Conservation (phyloP, 2,329 filamentous ascomycete genomes). For the Penicillium sp. region DNA sequence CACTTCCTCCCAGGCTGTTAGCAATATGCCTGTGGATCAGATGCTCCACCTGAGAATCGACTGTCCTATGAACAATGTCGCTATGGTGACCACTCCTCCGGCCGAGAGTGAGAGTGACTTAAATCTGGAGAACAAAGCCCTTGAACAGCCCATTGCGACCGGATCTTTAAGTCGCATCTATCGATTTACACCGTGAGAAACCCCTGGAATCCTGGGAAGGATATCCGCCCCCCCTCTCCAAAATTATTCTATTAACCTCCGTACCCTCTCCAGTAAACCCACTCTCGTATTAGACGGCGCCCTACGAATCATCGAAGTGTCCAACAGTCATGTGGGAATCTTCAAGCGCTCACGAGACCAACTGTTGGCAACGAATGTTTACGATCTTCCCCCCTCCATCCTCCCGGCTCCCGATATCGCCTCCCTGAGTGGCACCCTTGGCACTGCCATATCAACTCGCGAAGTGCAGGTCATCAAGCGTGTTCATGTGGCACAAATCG, state of each 20-base stretch:
- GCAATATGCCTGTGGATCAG: conserved; percentile 17
- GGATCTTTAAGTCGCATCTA: conserved; percentile 3
- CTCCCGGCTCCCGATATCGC: conserved; percentile 38
- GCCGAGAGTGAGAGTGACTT: conserved; percentile 15
- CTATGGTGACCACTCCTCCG: conserved; percentile 26
- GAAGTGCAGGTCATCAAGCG: conserved; percentile 36
- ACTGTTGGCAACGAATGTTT: conserved; percentile 38
- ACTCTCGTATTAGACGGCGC: conserved; percentile 40
- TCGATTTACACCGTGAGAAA: conserved; percentile 7
- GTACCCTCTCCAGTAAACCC: conserved; percentile 19
- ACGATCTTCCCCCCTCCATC: conserved; percentile 38
- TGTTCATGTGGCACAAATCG: conserved; percentile 20
- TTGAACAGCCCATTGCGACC: neutral
- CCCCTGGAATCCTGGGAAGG: neutral
- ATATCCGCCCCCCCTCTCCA: neutral
- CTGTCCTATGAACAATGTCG: conserved; percentile 18
- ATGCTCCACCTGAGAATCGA: conserved; percentile 26
- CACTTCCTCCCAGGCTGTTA: neutral
- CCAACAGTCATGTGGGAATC: conserved; percentile 42
- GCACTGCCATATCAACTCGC: conserved; percentile 37
- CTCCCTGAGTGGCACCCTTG: conserved; percentile 38
- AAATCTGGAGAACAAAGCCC: neutral
- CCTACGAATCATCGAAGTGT: conserved; percentile 43
- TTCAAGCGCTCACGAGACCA: conserved; percentile 35
- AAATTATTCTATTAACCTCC: neutral